Evolutionary conservation across 805 yeast genomes (phyloP), one percentile per base, ranked within the genome.

Genomic region (Jamesozyma spencerorum): DNA sequence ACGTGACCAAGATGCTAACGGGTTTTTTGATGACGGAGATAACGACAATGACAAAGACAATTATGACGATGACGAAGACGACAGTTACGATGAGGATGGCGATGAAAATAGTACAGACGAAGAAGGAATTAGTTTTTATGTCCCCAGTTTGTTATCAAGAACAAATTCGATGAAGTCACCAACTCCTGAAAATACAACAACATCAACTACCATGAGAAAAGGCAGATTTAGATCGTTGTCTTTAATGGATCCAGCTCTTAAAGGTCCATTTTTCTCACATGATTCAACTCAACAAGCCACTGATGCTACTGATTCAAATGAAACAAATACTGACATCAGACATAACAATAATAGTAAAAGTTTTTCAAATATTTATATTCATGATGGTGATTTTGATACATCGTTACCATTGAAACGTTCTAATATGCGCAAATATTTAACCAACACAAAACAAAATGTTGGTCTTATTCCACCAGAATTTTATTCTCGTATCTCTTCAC

Each of bases 121-220:
- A 35, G 61, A 51, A 35, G 60, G 59, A 4, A 50, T 65, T 30
- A 65, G 63, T 43, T 63, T 67, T 45, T 65, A 64, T 42, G 69
- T 58, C 4, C 61, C 63, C 4, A 57, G 55, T 36, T 46, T 49
- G 41, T 39, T 59, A 30, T 57, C 62, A 2, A 44, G 61, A 27
- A 49, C 61, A 11, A 53, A 51, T 11, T 54, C 62, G 5, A 49
- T 49, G 30, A 18, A 41, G 11, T 20, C 47, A 5, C 24, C 28
- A 7, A 34, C 17, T 17, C n/a, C 47, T n/a, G 39, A 42, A 5
- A 41, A 40, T 26, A n/a, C 28, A 7, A 14, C 18, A 4, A 15
- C 34, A 17, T 32, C 41, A 8, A 31, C 28, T 4, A 19, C 37
- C 14, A 40, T 32, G 37, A 43, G 36, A 34, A 48, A 38, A 35